Evolutionary conservation across 192 early-diverging fungal genomes (phyloP).

Genomic region (Coemansia umbellata): DNA sequence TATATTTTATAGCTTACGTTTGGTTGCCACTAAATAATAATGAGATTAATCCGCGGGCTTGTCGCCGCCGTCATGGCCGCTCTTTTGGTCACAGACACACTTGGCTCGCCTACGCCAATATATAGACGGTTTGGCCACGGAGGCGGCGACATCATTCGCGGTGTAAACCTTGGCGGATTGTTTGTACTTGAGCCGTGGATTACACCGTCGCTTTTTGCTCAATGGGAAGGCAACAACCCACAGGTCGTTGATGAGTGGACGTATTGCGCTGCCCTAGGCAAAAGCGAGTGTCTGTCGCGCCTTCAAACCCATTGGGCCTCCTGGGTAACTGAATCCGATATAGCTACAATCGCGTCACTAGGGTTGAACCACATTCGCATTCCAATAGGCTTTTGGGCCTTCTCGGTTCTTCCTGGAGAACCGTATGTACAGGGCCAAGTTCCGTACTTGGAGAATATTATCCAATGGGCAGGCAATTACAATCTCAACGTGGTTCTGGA

Average conservation of each 20-base stretch:
- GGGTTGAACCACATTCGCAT: constrained; percentile 57
- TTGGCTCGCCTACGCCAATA: constrained; percentile 9
- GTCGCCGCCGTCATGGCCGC: background rate
- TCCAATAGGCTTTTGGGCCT: constrained; percentile 61
- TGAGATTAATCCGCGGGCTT: constrained; percentile 9
- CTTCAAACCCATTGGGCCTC: constrained; percentile 51
- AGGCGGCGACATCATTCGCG: constrained; percentile 48
- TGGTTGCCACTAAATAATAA: background rate
- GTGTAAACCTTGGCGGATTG: constrained; percentile 57
- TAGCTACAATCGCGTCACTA: constrained; percentile 38
- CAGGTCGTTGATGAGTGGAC: constrained; percentile 58
- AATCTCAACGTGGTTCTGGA: constrained; percentile 55
- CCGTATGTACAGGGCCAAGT: constrained; percentile 53
- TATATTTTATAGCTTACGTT: too few species aligned
- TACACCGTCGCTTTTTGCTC: constrained; percentile 42
- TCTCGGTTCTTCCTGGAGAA: constrained; percentile 49
- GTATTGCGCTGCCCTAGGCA: constrained; percentile 49
- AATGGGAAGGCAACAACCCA: constrained; percentile 37
- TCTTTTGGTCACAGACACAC: background rate
- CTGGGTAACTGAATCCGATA: constrained; percentile 58
- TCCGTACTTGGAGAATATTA: constrained; percentile 27
- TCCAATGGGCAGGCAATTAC: constrained; percentile 50
- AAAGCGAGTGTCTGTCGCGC: constrained; percentile 25
- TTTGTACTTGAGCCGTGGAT: constrained; percentile 64
- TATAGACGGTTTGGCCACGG: constrained; percentile 27